Evolutionary conservation across 2,329 filamentous ascomycete species (phyloP), one percentile per base, ranked within the genome.

Genomic region (Colletotrichum noveboracense): DNA sequence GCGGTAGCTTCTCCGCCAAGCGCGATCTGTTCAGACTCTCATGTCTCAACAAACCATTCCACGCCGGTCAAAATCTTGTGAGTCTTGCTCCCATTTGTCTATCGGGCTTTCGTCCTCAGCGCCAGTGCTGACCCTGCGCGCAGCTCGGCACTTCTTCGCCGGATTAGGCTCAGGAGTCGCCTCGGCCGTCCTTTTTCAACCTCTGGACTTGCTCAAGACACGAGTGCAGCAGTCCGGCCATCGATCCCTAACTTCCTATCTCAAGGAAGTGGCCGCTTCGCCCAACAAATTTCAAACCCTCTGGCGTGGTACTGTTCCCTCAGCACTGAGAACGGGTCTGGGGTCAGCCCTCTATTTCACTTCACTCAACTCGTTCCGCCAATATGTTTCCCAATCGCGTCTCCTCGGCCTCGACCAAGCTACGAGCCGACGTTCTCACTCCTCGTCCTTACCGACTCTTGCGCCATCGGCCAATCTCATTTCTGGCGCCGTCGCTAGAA

Each of bases 271-370:
- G 82, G 90, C 94, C 77, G 86, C 87, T 79, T 87, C 92, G 12
- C 93, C 94, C 6, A 87, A 87, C 75, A 82, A 87, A 28, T 87
- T 98, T 77, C 90, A 92, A 36, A 91, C 92, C 58, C 91, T 99
- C 82, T 99, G 97, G 96, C 93, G 97, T 77, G 97, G 97, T 71
- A 98, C 97, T 6, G 89, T 97, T 1, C 97, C 97, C 28, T 98
- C 95, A 3, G 95, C 96, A n/a, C 90, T 98, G 62, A 94, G 97
- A 75, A 99, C 97, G 3, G 96, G 97, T 74, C 93, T 97, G 81
- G 97, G 97, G 30, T 96, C 94, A 1, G 97, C 97, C 10, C 91
- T 99, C 67, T 99, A 99, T 87, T 98, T 99, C 84, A 95, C 95
- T 56, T 92, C 93, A 60, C 91, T 99, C 76, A 98, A 98, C 83